Base-by-base conservation (phyloP, 257 asterid species). In the Eustoma russellianum region DNA sequence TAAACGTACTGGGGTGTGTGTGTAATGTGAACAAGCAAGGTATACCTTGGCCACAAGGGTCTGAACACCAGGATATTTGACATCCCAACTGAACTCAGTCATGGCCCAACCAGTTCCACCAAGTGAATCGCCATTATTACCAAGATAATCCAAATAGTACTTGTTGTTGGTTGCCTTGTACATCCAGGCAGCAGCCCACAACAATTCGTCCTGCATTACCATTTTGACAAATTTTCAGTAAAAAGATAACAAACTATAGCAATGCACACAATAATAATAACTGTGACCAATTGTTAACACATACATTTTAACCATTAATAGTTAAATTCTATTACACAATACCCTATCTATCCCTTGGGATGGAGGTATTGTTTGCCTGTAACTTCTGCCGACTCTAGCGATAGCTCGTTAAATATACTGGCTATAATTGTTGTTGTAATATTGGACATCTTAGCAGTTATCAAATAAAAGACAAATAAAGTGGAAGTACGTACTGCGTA, bases 71-170 rank as follows among this genome's bases (percentile, higher is more conserved):
- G 98, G 90, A 62, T 91, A 91, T 57, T 91, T 91, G 5, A 91
- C 98, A 57, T 91, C 98, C 98, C 98, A 91, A 0, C 98, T 92
- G 54, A 91, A 91, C 57, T 91, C 96, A 28, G 94, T 79, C 98
- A 91, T 87, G 49, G 86, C 79, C 98, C 98, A 91, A 33, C 88
- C 96, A 50, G 98, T 91, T 33, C 95, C 98, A 19, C 98, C 98
- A 49, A 91, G 92, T 2, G 91, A 68, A 54, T 84, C 77, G 10
- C 89, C 98, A 62, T 91, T 87, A 51, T 62, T 75, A 14, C 83
- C 98, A 2, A 91, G 64, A 72, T 91, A 91, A 57, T 81, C 62
- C 79, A 91, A 68, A 74, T 84, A 91, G 72, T 66, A 75, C 15
- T 53, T 68, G 41, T 79, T 79, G 62, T 84, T 79, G 19, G 98